A percentile compares a stretch with the other conserved stretches of the same genome.
These are phyloP conservation scores for Penicillium lagena DNA, from an alignment of 495 filamentous ascomycete genomes.

Conservation along the genomic window DNA sequence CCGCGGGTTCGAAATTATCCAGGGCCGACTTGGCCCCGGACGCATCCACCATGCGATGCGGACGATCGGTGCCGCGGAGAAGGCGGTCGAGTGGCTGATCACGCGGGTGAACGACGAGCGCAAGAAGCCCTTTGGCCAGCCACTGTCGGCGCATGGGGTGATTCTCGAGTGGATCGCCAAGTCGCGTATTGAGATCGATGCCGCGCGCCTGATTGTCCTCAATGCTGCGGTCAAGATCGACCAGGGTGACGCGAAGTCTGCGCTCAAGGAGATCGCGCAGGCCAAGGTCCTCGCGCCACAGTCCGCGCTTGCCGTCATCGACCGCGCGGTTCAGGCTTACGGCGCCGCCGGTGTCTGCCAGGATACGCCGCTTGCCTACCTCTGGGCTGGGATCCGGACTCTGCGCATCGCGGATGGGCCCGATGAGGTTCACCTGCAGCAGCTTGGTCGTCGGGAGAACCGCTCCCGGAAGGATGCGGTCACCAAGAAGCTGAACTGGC, in stretches of 20 bases:
- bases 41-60: slow-evolving; percentile 95
- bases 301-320: slow-evolving; percentile 72
- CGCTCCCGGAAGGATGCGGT: slow-evolving; percentile 56
- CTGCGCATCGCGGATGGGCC: slow-evolving; percentile 84
- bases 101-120: slow-evolving; percentile 81
- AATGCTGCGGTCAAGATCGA: slow-evolving; percentile 91
- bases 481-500: slow-evolving; percentile 54
- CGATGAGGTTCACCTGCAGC: slow-evolving; percentile 90
- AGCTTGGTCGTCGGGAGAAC: slow-evolving; percentile 83
- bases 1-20: slow-evolving; percentile 94
- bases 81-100: slow-evolving; percentile 82
- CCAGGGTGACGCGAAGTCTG: slow-evolving; percentile 68
- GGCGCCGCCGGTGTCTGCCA: slow-evolving; percentile 83
- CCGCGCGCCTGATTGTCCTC: slow-evolving; percentile 76
- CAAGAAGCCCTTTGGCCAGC: slow-evolving; percentile 80
- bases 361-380: slow-evolving; percentile 80
- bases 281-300: slow-evolving; percentile 80
- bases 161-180: slow-evolving; percentile 91
- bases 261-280: slow-evolving; percentile 78
- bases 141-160: slow-evolving; percentile 74
- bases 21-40: slow-evolving; percentile 84
- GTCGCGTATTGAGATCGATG: slow-evolving; percentile 85
- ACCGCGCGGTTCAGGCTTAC: slow-evolving; percentile 80
- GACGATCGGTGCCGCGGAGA: slow-evolving; percentile 77
- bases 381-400: slow-evolving; percentile 82